Base-by-base conservation (phyloP, 495 filamentous ascomycete genomes). In the Penicillium pulvis region DNA sequence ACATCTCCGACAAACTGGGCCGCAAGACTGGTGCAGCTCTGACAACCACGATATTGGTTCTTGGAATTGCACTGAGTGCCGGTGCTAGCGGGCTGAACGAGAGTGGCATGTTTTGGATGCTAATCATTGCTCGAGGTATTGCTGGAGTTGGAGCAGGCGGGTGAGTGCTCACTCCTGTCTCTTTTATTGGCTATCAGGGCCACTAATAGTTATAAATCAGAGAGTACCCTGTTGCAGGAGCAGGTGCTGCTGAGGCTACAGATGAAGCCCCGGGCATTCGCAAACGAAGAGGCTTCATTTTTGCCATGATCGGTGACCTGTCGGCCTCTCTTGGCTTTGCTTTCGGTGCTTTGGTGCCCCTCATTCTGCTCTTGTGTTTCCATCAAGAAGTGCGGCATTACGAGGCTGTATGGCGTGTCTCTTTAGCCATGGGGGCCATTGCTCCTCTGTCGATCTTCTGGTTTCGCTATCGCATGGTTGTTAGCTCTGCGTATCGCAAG, bases 401-500 rank as follows among this genome's bases (percentile, higher is more conserved):
- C 33, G 64, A 69, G 26, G 51, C 59, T 5, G 67, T 76, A 3
- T 78, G 73, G 69, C 63, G 74, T 1, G 67, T 74, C 12, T 68
- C 68, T 9, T 60, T 67, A 31, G 66, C 59, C 44, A 72, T 65
- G 67, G 74, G 57, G 24, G 72, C 60, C 19, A 67, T 69, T 39
- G 70, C 61, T 19, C 70, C 62, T 30, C 63, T 75, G 6, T 72
- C 71, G 4, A 67, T 75, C 35, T 76, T 77, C 62, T 77, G 70
- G 66, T 71, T 75, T 59, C 63, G 73, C 11, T 71, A 71, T 53
- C 69, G 69, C 5, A 73, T 76, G 69, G 63, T 61, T 2, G 60
- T 70, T 83, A 84, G 67, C 77, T 92, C 6, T 70, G 85, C 58
- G 83, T 93, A 71, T 87, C 87, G 11, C 81, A 90, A 71, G 84